Conservation (phyloP, 495 filamentous ascomycete genomes). For the Astrocystis sublimbata region DNA sequence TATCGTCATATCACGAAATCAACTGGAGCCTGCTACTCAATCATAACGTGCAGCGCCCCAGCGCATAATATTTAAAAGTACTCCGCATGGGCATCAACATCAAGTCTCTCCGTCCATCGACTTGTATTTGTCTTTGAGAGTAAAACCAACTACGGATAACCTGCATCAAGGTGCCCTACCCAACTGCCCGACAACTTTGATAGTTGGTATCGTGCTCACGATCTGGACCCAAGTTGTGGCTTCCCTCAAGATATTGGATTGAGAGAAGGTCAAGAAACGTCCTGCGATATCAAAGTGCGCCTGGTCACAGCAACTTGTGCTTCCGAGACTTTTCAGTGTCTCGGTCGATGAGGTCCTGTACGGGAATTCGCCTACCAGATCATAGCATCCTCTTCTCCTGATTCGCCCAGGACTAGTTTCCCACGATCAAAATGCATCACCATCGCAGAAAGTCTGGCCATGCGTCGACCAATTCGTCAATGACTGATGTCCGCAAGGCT, state of each 20-base stretch:
- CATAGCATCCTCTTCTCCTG: not conserved
- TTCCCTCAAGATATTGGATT: not conserved
- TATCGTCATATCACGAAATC: constrained; percentile 32
- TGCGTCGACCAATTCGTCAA: constrained; percentile 48
- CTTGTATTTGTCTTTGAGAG: not conserved
- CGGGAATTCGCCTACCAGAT: constrained; percentile 4
- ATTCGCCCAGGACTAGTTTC: constrained; percentile 20
- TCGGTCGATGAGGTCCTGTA: constrained; percentile 14
- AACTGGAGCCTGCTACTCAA: constrained; percentile 25
- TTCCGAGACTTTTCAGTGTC: constrained; percentile 22
- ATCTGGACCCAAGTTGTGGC: no score
- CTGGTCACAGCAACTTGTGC: not conserved
- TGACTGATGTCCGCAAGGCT: constrained; percentile 50
- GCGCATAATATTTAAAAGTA: constrained; percentile 6
- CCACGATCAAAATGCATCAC: constrained; percentile 46
- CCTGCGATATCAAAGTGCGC: not conserved
- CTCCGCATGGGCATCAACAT: not conserved
- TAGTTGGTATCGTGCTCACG: no score
- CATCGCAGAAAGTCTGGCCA: constrained; percentile 52
- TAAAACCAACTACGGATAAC: not conserved
- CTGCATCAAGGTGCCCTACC: not conserved
- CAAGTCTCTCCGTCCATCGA: not conserved
- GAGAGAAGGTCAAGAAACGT: not conserved
- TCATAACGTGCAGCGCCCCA: constrained; percentile 21
- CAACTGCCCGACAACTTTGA: not conserved